A percentile compares a stretch with the other conserved stretches of the same genome.
Conservation (phyloP, 2,329 filamentous ascomycete species). For the Coleophoma crateriformis region DNA sequence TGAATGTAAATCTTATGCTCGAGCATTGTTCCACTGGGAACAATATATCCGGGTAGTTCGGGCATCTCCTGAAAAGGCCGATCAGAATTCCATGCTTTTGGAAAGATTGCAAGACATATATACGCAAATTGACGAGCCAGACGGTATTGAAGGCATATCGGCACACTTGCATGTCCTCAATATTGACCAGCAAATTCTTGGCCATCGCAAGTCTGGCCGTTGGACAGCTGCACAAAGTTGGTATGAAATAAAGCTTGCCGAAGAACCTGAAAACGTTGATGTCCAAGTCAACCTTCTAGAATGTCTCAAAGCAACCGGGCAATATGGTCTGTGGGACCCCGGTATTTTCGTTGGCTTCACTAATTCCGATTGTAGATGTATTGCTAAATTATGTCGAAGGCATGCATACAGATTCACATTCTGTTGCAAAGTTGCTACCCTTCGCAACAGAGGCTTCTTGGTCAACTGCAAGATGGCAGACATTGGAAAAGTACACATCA, state of each 20-base stretch:
- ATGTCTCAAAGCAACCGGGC: conserved; percentile 91
- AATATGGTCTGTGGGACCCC: conserved; percentile 60
- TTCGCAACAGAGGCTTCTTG: conserved; percentile 90
- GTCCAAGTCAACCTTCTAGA: conserved; percentile 78
- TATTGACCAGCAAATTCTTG: conserved; percentile 86
- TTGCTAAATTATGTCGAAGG: conserved; percentile 82
- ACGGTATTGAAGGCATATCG: conserved; percentile 92
- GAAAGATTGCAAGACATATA: conserved; percentile 88
- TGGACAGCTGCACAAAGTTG: conserved; percentile 96
- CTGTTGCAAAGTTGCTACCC: conserved; percentile 62
- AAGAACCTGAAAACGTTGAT: conserved; percentile 70
- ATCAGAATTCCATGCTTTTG: conserved; percentile 60
- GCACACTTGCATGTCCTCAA: conserved; percentile 81
- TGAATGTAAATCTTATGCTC: conserved; percentile 89
- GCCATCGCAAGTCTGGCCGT: conserved; percentile 85
- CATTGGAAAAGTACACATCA: conserved; percentile 61
- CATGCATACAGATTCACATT: conserved; percentile 47
- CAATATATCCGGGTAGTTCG: conserved; percentile 66
- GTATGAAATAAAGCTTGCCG: conserved; percentile 87
- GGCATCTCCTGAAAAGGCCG: conserved; percentile 18
- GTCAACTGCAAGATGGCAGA: conserved; percentile 79
- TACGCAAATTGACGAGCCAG: conserved; percentile 94
- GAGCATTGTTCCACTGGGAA: conserved; percentile 91
- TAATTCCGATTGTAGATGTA: conserved; percentile 50
- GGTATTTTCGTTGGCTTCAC: too few species aligned